These are phyloP conservation scores for Phyllosticta capitalensis DNA, from an alignment of 2,329 filamentous ascomycete genomes.

Conservation along the genomic window DNA sequence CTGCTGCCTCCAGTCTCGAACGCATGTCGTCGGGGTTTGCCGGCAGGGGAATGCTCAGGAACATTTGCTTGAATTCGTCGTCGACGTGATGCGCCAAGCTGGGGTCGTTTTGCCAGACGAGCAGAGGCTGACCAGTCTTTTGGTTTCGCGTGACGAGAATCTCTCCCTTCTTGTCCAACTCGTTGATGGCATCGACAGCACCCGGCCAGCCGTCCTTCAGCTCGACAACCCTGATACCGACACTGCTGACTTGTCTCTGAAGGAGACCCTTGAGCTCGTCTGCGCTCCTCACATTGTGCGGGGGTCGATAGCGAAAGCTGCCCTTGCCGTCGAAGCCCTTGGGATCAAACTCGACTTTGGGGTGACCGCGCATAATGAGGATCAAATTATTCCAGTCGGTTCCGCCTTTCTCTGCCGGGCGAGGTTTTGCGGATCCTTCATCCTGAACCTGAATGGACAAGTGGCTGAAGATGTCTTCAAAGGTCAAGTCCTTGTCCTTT, in stretches of 20 bases:
- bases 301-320: conserved; percentile 73
- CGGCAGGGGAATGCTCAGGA: conserved; percentile 72
- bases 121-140: conserved; percentile 79
- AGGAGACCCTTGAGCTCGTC: conserved; percentile 72
- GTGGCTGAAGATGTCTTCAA: conserved; percentile 71
- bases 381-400: conserved; percentile 38
- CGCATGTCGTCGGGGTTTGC: conserved; percentile 62
- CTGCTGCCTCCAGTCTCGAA: conserved; percentile 63
- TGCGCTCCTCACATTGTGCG: conserved; percentile 71
- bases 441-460: conserved; percentile 59
- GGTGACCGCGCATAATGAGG: conserved; percentile 56
- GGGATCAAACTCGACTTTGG: conserved; percentile 51
- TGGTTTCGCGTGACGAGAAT: conserved; percentile 82
- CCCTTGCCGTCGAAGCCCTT: conserved; percentile 57
- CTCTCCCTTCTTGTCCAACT: conserved; percentile 67
- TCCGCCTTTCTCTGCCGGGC: conserved; percentile 16
- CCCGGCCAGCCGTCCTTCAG: conserved; percentile 93
- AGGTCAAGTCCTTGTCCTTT: conserved; percentile 38
- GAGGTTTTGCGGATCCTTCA: conserved; percentile 43
- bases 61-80: conserved; percentile 72
- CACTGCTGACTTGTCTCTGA: conserved; percentile 70
- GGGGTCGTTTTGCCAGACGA: conserved; percentile 83
- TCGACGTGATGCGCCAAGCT: conserved; percentile 68
- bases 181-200: conserved; percentile 67
- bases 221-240: conserved; percentile 75